These are phyloP conservation scores for Vigna unguiculata DNA, from an alignment of 306 rosid species.

Conservation along the genomic window DNA sequence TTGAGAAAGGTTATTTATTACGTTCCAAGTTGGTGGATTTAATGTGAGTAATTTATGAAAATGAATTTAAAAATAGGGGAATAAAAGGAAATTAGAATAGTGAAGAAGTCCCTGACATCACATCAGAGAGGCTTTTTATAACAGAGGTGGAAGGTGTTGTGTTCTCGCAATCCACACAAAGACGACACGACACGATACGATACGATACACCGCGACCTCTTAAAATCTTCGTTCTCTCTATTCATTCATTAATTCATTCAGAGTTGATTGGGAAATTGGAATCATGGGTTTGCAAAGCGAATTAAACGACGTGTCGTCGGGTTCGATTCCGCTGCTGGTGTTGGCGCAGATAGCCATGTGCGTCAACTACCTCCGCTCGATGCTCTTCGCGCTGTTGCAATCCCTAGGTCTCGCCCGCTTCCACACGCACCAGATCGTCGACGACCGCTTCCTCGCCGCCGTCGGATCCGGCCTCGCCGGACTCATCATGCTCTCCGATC, in stretches of 20 bases:
- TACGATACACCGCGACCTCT: background rate
- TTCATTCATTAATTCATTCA: no score
- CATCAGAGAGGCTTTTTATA: conserved; percentile 19
- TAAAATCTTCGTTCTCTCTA: background rate
- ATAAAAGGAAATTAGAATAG: no score
- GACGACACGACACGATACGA: conserved; percentile 18
- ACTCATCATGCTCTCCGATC: conserved; percentile 72
- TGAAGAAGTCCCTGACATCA: background rate
- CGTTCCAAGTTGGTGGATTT: no score
- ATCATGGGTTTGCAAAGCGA: conserved; percentile 70
- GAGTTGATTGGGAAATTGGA: no score
- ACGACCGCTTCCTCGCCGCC: conserved; percentile 52
- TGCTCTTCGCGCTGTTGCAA: conserved; percentile 54
- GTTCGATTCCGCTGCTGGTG: conserved; percentile 76
- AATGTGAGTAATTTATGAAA: no score
- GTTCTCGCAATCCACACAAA: conserved; percentile 32
- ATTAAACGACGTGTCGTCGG: conserved; percentile 81
- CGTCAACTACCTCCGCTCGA: conserved; percentile 64
- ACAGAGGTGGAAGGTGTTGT: background rate
- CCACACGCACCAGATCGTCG: conserved; percentile 46
- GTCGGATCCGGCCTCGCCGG: conserved; percentile 77
- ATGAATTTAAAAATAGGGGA: no score
- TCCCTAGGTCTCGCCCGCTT: conserved; percentile 55
- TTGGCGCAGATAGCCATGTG: conserved; percentile 68
- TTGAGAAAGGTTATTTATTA: no score